Conservation (phyloP, 2,329 filamentous ascomycete genomes). For the Cytospora paraplurivora region DNA sequence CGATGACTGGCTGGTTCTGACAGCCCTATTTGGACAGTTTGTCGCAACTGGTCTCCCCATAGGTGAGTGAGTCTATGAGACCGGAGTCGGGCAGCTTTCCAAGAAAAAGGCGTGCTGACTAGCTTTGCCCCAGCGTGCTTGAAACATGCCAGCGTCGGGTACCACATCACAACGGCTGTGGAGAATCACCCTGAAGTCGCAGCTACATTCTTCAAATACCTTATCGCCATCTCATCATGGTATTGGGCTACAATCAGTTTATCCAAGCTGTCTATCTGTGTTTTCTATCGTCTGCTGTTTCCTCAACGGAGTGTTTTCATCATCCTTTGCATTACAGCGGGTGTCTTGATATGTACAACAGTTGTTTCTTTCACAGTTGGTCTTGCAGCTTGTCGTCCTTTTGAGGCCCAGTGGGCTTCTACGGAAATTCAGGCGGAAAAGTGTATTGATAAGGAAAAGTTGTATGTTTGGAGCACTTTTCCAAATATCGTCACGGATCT, state of each 20-base stretch:
- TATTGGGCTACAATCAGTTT: slow-evolving; percentile 28
- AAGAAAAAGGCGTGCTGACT: neutral
- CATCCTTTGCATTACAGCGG: slow-evolving; percentile 20
- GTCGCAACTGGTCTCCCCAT: slow-evolving; percentile 5
- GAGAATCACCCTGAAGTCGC: neutral
- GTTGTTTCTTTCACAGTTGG: neutral
- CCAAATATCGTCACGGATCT: slow-evolving; percentile 43
- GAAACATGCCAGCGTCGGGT: neutral
- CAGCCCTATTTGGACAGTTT: slow-evolving; percentile 6
- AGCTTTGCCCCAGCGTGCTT: neutral
- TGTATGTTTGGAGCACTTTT: slow-evolving; percentile 38
- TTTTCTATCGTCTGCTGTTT: slow-evolving; percentile 31
- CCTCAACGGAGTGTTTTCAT: slow-evolving; percentile 24
- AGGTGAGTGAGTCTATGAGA: slow-evolving; percentile 5
- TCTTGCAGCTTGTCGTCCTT: neutral
- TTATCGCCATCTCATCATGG: slow-evolving; percentile 30
- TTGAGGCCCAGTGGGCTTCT: slow-evolving; percentile 23
- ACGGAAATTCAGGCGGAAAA: slow-evolving; percentile 20
- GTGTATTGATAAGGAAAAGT: slow-evolving; percentile 35
- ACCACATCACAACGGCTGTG: neutral
- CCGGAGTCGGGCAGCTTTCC: neutral
- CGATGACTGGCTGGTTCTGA: slow-evolving; percentile 2
- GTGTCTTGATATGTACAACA: neutral
- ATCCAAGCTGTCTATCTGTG: slow-evolving; percentile 31
- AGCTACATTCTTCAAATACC: slow-evolving; percentile 28